phyloP scores from a whole-genome alignment of 2,329 filamentous ascomycete genomes.

The Ciborinia camelliae region DNA sequence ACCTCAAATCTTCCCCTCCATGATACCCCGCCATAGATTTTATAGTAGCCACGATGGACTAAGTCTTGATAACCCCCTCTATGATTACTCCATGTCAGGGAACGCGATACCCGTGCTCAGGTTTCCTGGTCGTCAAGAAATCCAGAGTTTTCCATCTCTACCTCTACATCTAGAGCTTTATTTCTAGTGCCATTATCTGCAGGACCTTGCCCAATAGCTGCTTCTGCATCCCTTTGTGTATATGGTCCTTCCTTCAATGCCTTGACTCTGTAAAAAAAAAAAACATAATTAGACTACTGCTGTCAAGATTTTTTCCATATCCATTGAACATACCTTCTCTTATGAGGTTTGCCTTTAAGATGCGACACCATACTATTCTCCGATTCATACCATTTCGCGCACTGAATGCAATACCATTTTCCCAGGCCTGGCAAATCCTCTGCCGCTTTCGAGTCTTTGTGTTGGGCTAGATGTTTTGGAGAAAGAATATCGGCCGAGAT shows the following conservation, averaged over 20 bases:
- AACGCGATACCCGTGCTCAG: conserved; percentile 19
- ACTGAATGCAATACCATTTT: conserved; percentile 83
- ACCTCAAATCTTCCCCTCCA: conserved; percentile 20
- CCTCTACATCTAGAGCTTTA: conserved; percentile 38
- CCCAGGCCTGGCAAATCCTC: conserved; percentile 90
- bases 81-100: neutral
- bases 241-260: conserved; percentile 81
- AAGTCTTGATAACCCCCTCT: neutral
- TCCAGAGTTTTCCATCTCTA: conserved; percentile 41
- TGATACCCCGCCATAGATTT: conserved; percentile 19
- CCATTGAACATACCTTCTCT: conserved; percentile 64
- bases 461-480: conserved; percentile 74
- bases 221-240: conserved; percentile 80
- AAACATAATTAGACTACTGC: conserved; percentile 1
- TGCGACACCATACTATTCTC: conserved; percentile 73
- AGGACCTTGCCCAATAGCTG: conserved; percentile 63
- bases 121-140: conserved; percentile 28
- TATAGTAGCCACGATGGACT: conserved; percentile 2
- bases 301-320: neutral
- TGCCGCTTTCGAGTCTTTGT: conserved; percentile 71
- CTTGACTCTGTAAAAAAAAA: conserved; percentile 61
- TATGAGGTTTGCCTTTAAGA: conserved; percentile 86
- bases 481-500: conserved; percentile 78
- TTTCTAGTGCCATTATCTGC: conserved; percentile 60
- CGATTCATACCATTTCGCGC: conserved; percentile 93